A percentile compares a stretch with the other conserved stretches of the same genome.
Conservation (phyloP, 148 eudicot genomes). For the Spergularia marina region DNA sequence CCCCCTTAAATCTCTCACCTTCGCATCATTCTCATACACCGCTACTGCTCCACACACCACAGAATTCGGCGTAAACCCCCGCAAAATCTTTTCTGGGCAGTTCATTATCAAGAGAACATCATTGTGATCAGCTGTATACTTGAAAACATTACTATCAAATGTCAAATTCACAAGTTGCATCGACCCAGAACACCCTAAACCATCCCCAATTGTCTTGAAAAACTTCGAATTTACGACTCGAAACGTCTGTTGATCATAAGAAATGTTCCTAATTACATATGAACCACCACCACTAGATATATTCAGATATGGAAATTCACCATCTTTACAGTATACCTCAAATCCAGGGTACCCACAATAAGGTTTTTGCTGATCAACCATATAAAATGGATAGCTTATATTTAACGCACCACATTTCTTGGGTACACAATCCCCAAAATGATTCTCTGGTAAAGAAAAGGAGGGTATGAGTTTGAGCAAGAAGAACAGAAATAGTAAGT, state of each 20-base stretch:
- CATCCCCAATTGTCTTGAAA: background rate
- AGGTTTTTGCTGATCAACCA: conserved; percentile 26
- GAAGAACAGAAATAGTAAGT: conserved; percentile 6
- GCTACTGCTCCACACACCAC: conserved; percentile 28
- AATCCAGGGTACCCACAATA: conserved; percentile 61
- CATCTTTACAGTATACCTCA: conserved; percentile 31
- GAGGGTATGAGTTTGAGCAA: conserved; percentile 1
- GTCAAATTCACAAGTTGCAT: conserved; percentile 36
- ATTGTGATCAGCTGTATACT: background rate
- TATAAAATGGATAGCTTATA: conserved; percentile 46
- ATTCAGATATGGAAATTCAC: conserved; percentile 21
- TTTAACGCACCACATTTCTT: conserved; percentile 32
- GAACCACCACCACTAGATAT: conserved; percentile 22
- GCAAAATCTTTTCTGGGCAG: conserved; percentile 22
- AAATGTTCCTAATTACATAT: conserved; percentile 29
- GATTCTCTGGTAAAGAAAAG: conserved; percentile 18
- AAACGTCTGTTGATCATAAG: conserved; percentile 26
- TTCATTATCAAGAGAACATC: conserved; percentile 28
- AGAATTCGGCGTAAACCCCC: background rate
- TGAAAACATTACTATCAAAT: conserved; percentile 8
- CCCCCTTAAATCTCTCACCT: conserved; percentile 13
- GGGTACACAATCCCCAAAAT: conserved; percentile 31
- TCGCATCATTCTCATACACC: conserved; percentile 20
- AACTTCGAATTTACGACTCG: conserved; percentile 33
- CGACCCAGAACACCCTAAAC: conserved; percentile 9